Conservation (phyloP, 139 green algal genomes). For the Chlorella sp. region DNA sequence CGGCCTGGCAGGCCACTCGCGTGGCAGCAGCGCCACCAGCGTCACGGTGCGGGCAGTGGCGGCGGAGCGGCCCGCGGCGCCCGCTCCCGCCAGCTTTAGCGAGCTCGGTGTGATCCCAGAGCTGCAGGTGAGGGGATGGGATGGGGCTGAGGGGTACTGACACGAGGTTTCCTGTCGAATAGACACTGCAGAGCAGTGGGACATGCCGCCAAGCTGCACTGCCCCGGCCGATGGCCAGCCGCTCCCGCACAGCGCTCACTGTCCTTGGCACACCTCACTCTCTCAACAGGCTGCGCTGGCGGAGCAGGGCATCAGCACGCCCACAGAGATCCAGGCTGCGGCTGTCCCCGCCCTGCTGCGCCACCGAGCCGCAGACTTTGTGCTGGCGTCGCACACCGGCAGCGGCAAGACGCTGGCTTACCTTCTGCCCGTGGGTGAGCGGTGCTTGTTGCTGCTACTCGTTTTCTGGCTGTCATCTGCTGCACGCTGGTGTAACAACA, state of each 20-base stretch:
- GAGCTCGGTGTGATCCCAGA: conserved; percentile 57
- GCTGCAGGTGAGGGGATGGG: conserved; percentile 9
- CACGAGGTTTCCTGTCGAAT: too few species aligned
- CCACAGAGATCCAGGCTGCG: conserved; percentile 89
- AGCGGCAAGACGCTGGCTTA: conserved; percentile 97
- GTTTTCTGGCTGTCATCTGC: too few species aligned
- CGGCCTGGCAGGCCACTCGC: neutral
- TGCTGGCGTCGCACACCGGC: conserved; percentile 95
- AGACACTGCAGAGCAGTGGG: too few species aligned
- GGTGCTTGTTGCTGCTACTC: too few species aligned
- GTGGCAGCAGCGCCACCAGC: neutral
- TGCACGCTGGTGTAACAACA: too few species aligned
- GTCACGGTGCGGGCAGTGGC: conserved; percentile 14
- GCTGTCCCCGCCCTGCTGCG: conserved; percentile 78
- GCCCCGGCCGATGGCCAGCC: too few species aligned
- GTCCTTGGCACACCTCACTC: too few species aligned
- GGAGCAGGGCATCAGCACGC: conserved; percentile 65
- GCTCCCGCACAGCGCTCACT: too few species aligned
- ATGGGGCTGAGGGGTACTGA: neutral
- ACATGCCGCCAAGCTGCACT: too few species aligned
- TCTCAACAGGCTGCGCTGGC: conserved; percentile 58
- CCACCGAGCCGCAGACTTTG: conserved; percentile 59
- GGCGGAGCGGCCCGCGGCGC: neutral
- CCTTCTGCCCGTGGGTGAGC: conserved; percentile 88
- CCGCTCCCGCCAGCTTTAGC: conserved; percentile 43